Evolutionary conservation across 2,329 filamentous ascomycete genomes (phyloP).

Genomic region (Neonectria ditissima): DNA sequence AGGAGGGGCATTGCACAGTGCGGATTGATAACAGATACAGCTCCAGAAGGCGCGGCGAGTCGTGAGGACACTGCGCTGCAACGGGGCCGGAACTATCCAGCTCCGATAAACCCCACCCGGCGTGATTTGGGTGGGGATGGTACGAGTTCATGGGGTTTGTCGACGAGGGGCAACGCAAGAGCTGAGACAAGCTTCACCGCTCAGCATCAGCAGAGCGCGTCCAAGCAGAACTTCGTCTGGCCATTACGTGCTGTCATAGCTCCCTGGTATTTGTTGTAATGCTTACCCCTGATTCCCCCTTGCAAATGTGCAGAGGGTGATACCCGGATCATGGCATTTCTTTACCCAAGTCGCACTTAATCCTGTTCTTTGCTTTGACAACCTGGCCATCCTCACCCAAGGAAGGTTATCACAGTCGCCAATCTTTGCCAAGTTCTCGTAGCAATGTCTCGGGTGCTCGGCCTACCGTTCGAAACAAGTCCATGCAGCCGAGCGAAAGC

Average conservation of each 20-base stretch:
- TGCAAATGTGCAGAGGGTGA: not conserved
- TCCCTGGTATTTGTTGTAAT: slow-evolving; percentile 2
- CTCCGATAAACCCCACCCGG: slow-evolving; percentile 36
- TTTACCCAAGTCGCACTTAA: not conserved
- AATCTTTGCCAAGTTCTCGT: not conserved
- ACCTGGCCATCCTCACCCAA: not conserved
- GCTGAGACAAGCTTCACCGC: slow-evolving; percentile 19
- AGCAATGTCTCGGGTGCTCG: not conserved
- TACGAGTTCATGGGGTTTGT: slow-evolving; percentile 24
- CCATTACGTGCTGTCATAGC: slow-evolving; percentile 19
- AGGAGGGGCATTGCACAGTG: slow-evolving; percentile 45
- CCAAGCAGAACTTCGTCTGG: slow-evolving; percentile 6
- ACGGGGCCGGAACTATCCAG: slow-evolving; percentile 32
- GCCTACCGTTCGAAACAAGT: not conserved
- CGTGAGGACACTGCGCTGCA: slow-evolving; percentile 11
- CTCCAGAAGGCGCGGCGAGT: not conserved
- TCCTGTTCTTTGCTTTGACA: not conserved
- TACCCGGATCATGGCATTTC: not conserved
- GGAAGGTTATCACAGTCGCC: not conserved
- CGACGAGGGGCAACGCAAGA: slow-evolving; percentile 12
- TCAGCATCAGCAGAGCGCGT: slow-evolving; percentile 1
- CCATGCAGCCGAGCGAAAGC: not conserved
- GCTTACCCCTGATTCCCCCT: not conserved
- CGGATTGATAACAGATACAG: slow-evolving; percentile 40
- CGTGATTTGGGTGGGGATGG: slow-evolving; percentile 32